Conservation (phyloP, 2,329 filamentous ascomycete genomes). For the Elsinoe perseae region DNA sequence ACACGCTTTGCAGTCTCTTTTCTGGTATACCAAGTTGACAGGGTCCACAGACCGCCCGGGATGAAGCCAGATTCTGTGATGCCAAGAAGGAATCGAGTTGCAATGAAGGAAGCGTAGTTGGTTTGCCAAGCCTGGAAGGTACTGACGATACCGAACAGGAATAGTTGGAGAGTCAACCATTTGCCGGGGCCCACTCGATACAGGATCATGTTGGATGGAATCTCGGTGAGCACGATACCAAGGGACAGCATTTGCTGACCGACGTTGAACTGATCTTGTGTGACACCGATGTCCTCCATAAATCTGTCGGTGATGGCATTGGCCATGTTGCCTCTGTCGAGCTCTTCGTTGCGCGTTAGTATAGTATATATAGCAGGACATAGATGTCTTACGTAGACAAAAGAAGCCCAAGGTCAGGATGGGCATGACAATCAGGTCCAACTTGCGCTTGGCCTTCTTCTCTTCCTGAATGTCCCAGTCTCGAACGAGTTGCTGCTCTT, state of each 20-base stretch:
- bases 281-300: slow-evolving; percentile 27
- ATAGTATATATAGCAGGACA: background rate
- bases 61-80: slow-evolving; percentile 39
- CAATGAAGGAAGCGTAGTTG: slow-evolving; percentile 32
- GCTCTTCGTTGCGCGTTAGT: slow-evolving; percentile 19
- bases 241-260: slow-evolving; percentile 30
- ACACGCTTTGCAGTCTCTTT: slow-evolving; percentile 39
- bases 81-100: slow-evolving; percentile 34
- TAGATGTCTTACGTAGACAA: slow-evolving; percentile 23
- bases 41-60: slow-evolving; percentile 42
- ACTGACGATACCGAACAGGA: slow-evolving; percentile 33
- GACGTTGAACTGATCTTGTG: slow-evolving; percentile 29
- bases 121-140: slow-evolving; percentile 37
- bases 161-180: slow-evolving; percentile 35
- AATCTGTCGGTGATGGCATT: slow-evolving; percentile 29
- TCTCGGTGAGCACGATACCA: slow-evolving; percentile 30
- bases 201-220: slow-evolving; percentile 28
- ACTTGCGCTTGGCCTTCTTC: slow-evolving; percentile 26
- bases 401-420: slow-evolving; percentile 30
- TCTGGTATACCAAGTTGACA: slow-evolving; percentile 43
- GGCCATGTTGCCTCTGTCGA: slow-evolving; percentile 28
- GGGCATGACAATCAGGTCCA: slow-evolving; percentile 30
- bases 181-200: slow-evolving; percentile 32
- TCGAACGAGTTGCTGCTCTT: background rate
- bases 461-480: slow-evolving; percentile 27